Evolutionary conservation across 371 early-diverging fungal species (phyloP).

Genomic region (Parasitella parasitica): DNA sequence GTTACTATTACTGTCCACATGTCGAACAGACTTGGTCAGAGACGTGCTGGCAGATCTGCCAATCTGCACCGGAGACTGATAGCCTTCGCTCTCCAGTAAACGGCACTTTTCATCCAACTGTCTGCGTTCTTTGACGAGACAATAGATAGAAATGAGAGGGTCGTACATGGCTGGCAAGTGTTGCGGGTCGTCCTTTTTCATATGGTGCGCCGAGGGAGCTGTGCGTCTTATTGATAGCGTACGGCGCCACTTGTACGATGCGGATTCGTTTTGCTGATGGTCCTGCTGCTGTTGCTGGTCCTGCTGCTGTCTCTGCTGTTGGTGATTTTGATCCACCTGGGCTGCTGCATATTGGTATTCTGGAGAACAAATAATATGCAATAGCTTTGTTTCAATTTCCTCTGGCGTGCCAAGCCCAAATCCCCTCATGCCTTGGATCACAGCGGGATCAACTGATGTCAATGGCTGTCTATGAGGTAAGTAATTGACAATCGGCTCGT

Average conservation of each 20-base stretch:
- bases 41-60: conserved; percentile 29
- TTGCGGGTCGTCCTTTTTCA: conserved; percentile 35
- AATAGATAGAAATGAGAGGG: conserved; percentile 84
- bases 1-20: neutral
- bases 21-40: conserved; percentile 4
- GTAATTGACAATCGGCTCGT: conserved; percentile 34
- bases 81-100: conserved; percentile 14
- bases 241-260: neutral
- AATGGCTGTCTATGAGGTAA: conserved; percentile 40
- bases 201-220: neutral
- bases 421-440: conserved; percentile 48
- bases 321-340: conserved; percentile 35
- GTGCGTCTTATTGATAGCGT: conserved; percentile 6
- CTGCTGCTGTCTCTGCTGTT: neutral
- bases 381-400: conserved; percentile 29
- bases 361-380: conserved; percentile 27
- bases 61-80: conserved; percentile 18
- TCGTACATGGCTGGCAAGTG: conserved; percentile 48
- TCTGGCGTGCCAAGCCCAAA: conserved; percentile 42
- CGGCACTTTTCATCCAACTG: conserved; percentile 25
- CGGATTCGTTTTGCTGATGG: neutral
- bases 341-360: conserved; percentile 38
- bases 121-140: conserved; percentile 76
- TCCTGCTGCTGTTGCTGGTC: conserved; percentile 1
- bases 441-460: conserved; percentile 32